Evolutionary conservation across 805 yeast genomes (phyloP), one percentile per base, ranked within the genome.

Genomic region (Debaryomyces castellii): DNA sequence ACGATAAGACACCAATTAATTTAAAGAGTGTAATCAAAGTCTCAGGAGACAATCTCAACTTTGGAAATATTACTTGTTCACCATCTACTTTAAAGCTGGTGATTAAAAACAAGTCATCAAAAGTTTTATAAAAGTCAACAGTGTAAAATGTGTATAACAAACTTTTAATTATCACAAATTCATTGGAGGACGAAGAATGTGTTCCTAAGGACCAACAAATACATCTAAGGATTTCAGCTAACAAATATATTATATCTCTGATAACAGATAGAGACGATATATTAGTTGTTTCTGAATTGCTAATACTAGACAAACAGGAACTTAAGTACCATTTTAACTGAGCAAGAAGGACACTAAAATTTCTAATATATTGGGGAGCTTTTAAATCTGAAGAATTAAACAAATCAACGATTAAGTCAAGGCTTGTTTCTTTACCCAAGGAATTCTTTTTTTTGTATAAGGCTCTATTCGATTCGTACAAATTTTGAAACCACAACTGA

Each of bases 41-140:
- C 23, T 63, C 67, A 14, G 59, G 52, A 1, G 70, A 63, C 7
- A 66, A 46, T 8, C 51, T 48, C 6, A 66, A 45, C n/a, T 51
- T 51, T 12, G 68, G 64, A 3, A 49, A 28, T 12, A 36, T 28
- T 30, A 40, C 44, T 4, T 21, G 39, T 28, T 41, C 45, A 12
- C 14, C 39, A 9, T 40, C 49, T 9, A 41, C 40, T 27, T 45
- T 48, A 4, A 36, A 25, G 11, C 39, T 43, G 6, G 63, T 51
- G 6, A 57, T 22, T 12, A 14, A 12, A 25, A 64, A 43, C 12
- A 67, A 34, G 7, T 41, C 39, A 25, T 55, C 53, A 24, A 67
- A 48, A 3, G 50, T 43, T 1, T 33, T 18, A 12, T 63, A 45
- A 17, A 65, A 53, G 43, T 64, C 59, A 11, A 53, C 61, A 39